Conservation (phyloP, 768 basidiomycete genomes). For the Calocybe cyanea region DNA sequence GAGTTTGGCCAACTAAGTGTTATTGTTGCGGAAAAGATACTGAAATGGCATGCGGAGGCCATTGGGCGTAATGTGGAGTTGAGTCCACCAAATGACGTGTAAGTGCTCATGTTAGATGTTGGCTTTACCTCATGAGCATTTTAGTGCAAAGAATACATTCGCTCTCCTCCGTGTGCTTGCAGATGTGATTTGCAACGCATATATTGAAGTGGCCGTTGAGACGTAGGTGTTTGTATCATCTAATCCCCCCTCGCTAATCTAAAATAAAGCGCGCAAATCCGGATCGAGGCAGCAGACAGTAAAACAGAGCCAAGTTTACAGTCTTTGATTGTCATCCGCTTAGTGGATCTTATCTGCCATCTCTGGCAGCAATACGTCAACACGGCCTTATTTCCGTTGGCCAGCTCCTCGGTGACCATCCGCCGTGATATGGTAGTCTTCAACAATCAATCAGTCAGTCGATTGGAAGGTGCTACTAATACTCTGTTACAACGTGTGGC, state of each 20-base stretch:
- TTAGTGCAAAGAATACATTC: conserved; percentile 86
- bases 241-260: conserved; percentile 5
- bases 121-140: neutral
- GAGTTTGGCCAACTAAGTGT: conserved; percentile 81
- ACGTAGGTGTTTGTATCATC: conserved; percentile 54
- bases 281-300: conserved; percentile 68
- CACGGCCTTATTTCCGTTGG: conserved; percentile 84
- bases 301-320: conserved; percentile 81
- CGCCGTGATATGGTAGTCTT: conserved; percentile 91
- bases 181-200: conserved; percentile 78
- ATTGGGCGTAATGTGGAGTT: conserved; percentile 93
- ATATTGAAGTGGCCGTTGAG: conserved; percentile 89
- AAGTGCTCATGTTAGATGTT: conserved; percentile 26
- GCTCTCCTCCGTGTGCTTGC: conserved; percentile 79
- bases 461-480: conserved; percentile 83
- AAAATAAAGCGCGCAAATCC: conserved; percentile 55
- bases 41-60: conserved; percentile 98
- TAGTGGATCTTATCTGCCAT: conserved; percentile 85
- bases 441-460: conserved; percentile 82
- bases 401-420: conserved; percentile 78
- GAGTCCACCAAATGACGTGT: conserved; percentile 81
- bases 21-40: conserved; percentile 80
- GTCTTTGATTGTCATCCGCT: conserved; percentile 57
- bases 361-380: conserved; percentile 97
- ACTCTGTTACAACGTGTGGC: conserved; percentile 73